Evolutionary conservation across 2,329 filamentous ascomycete genomes (phyloP), one percentile per base, ranked within the genome.

Genomic region (Nigrograna mackinnonii): DNA sequence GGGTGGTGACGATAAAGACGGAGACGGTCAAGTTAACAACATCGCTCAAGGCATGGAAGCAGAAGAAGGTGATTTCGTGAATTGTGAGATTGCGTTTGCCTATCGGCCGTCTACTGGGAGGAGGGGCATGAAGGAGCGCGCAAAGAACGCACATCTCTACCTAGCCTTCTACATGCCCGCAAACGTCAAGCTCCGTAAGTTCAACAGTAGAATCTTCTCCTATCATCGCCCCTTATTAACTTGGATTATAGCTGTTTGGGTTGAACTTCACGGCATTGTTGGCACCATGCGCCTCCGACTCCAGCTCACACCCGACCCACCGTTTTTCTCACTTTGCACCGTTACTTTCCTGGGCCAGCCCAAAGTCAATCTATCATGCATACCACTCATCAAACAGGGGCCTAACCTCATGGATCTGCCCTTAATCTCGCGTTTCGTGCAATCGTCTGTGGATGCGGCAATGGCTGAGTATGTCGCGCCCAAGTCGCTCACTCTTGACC

Each of bases 51-150:
- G 83, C 1, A 86, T 89, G 83, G 83, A 87, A 54, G 86, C 84
- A 2, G 86, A 89, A 63, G 85, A 89, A 60, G 86, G 86, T 9
- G 86, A 89, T 50, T 90, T 90, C 55, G 78, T 90, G 62, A 91
- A 91, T 57, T 68, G 91, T 39, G 87, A 91, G 60, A 72, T 90
- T 13, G 85, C 85, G 0, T 85, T 91, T 55, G 83, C 87, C 2
- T 91, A 91, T 63, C 77, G 84, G 24, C 81, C 83, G 7, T 77
- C 83, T 21, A 79, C 80, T 1, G 79, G 78, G 6, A 77, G 78
- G 21, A 82, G 80, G 49, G 81, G 78, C 2, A 72, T 88, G 48
- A 76, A 75, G 49, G 72, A 75, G 37, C 85, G 86, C 48, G 79
- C 84, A 13, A 86, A 87, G 56, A 87, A 88, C 55, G 86, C 86